phyloP scores from a whole-genome alignment of 805 yeast genomes.

The Candida sonorensis region DNA sequence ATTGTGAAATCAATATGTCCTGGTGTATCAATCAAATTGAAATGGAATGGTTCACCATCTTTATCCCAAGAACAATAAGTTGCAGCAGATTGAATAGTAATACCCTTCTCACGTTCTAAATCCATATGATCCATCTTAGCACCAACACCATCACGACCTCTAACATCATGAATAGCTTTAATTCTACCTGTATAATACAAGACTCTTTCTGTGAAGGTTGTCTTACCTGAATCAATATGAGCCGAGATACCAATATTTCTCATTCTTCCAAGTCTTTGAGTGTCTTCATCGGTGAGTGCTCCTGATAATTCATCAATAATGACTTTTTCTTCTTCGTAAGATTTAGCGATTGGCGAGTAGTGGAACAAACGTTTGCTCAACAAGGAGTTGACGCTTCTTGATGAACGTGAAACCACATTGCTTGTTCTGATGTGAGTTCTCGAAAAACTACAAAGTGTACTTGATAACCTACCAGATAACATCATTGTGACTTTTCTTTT shows the following conservation, averaged over 20 bases:
- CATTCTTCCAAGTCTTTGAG: constrained; percentile 46
- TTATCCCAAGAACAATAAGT: constrained; percentile 96
- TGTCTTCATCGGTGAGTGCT: constrained; percentile 45
- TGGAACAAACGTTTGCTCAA: constrained; percentile 28
- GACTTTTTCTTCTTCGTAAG: constrained; percentile 71
- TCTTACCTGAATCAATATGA: constrained; percentile 96
- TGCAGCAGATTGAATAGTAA: constrained; percentile 98
- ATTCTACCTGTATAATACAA: constrained; percentile 94
- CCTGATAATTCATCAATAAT: constrained; percentile 52
- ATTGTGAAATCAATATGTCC: constrained; percentile 99
- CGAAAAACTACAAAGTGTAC: not conserved
- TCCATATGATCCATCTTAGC: constrained; percentile 99
- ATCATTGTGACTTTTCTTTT: not conserved
- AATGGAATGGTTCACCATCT: constrained; percentile 62
- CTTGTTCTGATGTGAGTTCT: not conserved
- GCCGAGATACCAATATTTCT: constrained; percentile 98
- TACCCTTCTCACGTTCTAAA: constrained; percentile 96
- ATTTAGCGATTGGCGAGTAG: constrained; percentile 21
- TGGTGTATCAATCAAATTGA: constrained; percentile 95
- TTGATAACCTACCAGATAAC: constrained; percentile 4
- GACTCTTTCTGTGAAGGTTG: constrained; percentile 97
- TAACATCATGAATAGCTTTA: constrained; percentile 91
- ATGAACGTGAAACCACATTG: too few species aligned
- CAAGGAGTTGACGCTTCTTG: too few species aligned
- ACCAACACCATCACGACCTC: constrained; percentile 97